Evolutionary conservation across 257 asterid genomes (phyloP), one percentile per base, ranked within the genome.

Genomic region (Solanum commersonii): DNA sequence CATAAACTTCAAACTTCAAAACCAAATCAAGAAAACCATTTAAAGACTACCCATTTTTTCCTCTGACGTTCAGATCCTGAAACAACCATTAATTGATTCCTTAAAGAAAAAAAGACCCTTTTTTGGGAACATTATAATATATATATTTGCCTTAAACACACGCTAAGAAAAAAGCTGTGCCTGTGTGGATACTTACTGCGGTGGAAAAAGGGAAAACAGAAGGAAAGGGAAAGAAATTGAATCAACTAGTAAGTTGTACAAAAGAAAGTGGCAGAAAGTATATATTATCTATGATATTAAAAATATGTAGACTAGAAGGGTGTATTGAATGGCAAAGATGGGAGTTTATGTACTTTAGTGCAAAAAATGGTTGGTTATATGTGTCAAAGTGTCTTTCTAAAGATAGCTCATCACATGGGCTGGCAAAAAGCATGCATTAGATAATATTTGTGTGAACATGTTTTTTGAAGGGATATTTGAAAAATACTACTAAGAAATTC

Each of bases 71-170:
- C 49, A 89, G 86, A 87, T 82, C 76, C 79, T 56, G 31, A 49
- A 73, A 89, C 78, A 87, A 70, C 29, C 25, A 71, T 63, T 81
- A 16, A 85, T 74, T 40, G 90, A 87, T 86, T 86, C 79, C 90
- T 52, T 70, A 68, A 52, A 67, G 3, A 38, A 83, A 81, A 60
- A 74, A 29, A 29, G 67, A 33, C 35, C 86, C 56, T 83, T 72
- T 84, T 56, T 20, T 34, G 37, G 88, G 82, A 89, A 71, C 35
- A n/a, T 63, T 63, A 27, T 29, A 33, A 60, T 60, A 72, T 46
- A 87, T 18, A 14, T 44, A 81, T 81, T 90, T 87, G 91, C 95
- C 94, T 90, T 33, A 88, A 89, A 88, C 84, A 87, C 95, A 91
- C 93, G 94, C 91, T 56, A 90, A 84, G 73, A 84, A 88, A 88